Evolutionary conservation across 768 basidiomycete genomes (phyloP).

Genomic region (Pleurotus salmoneostramineus): DNA sequence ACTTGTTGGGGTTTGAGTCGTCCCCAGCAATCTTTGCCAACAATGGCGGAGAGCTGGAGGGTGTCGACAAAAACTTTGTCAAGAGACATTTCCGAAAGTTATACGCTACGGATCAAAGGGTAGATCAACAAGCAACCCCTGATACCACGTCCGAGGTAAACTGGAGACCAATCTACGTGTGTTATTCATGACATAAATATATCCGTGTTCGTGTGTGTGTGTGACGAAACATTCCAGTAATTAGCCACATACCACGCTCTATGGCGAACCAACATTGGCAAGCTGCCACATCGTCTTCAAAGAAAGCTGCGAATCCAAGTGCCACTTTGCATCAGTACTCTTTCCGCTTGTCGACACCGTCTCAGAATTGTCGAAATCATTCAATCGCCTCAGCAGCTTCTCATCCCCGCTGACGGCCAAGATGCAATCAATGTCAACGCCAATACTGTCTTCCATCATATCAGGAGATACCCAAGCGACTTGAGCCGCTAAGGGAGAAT

Average conservation of each 20-base stretch:
- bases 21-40: constrained; percentile 53
- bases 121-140: too few species aligned
- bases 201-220: neutral
- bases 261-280: constrained; percentile 12
- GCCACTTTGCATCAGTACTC: constrained; percentile 82
- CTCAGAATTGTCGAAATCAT: constrained; percentile 69
- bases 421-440: constrained; percentile 17
- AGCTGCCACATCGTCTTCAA: constrained; percentile 16
- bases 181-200: neutral
- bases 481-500: constrained; percentile 29
- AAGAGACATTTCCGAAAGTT: constrained; percentile 2
- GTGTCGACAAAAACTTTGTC: constrained; percentile 45
- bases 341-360: constrained; percentile 67
- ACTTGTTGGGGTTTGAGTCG: constrained; percentile 46
- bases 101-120: neutral
- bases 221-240: too few species aligned
- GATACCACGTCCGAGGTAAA: neutral
- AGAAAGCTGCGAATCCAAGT: constrained; percentile 33
- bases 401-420: constrained; percentile 61
- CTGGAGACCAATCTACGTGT: neutral
- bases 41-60: constrained; percentile 33
- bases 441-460: constrained; percentile 25
- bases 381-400: constrained; percentile 70
- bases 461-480: constrained; percentile 39
- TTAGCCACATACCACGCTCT: too few species aligned